Base-by-base conservation (phyloP, 108 stramenopile genomes). In the Nitzschia sp. region DNA sequence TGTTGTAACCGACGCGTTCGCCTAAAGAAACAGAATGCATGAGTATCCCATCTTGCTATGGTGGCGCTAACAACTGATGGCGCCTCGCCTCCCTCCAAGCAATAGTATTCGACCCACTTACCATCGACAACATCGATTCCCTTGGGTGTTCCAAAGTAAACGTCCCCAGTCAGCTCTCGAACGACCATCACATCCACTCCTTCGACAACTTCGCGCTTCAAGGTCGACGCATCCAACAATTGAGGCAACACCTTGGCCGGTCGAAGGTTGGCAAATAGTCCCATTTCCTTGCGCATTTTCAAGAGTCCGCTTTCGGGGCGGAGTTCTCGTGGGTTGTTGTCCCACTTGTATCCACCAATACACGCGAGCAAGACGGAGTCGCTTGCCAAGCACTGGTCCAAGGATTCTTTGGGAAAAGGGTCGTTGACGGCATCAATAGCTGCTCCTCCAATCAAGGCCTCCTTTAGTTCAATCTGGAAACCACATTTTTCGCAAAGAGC, bases 121-220 rank as follows among this genome's bases (percentile, higher is more conserved):
- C 92, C 94, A 71, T 93, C 86, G 35, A 90, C 72, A 38, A 80
- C 82, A 63, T 96, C 96, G 69, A 96, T 98, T 46, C 96, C 96
- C 89, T 97, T 97, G 56, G 97, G 98, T 50, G 86, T 93, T 50
- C 98, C 98, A 73, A 99, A 99, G 79, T 99, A 99, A n/a, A 99
- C 97, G 85, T 99, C 97, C 13, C 98, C 98, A 15, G 97, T 97
- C 68, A 99, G 79, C 70, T 99, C 98, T 56, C 98, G 87, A 9
- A 99, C 97, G 45, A 95, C 91, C 96, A 99, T 98, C 53, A 99
- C 90, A 86, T 99, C 98, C 32, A 98, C 97, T 17, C 91, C 97
- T 70, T 97, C 95, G n/a, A 99, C 88, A 66, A 99, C 84, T 78
- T 98, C 97, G 19, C 80, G 81, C 80, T 97, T 98, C n/a, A 99